Base-by-base conservation (phyloP, 805 yeast genomes). In the Cyberlindnera galapagoensis region DNA sequence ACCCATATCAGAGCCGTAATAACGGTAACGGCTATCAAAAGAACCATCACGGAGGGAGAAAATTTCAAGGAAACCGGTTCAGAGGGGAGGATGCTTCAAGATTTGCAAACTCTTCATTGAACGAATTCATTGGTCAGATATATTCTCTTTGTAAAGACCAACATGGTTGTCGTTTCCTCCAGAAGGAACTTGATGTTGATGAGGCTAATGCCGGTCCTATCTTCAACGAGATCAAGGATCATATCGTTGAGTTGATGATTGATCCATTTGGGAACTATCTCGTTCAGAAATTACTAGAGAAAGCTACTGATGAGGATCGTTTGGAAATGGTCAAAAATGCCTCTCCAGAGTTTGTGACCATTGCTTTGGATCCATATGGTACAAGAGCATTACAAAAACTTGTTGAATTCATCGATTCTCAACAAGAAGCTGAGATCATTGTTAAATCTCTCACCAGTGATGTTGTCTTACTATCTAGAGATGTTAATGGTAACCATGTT, bases 201-300 rank as follows among this genome's bases (percentile, higher is more conserved):
- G 57, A 63, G n/a, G 61, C 67, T 30, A 84, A 82, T 10, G 80
- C 88, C 7, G 70, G 80, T 19, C 62, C 76, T 51, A 84, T 92
- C 29, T 88, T 86, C 59, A 74, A 75, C 36, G 96, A 92, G 55
- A 82, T 86, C 26, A 73, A 76, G 43, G 62, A 71, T 22, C 80
- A 84, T 46, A 79, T 86, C 36, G 80, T 84, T 33, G 95, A 86
- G 54, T 66, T 92, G 42, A 90, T 92, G 97, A 72, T 67, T 35
- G 95, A 88, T 57, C 95, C 97, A 6, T 92, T 92, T 63, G 98
- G 98, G n/a, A 92, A 92, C 56, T 92, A 92, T 50, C 65, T 92
- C 51, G 75, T 94, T 44, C 98, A 92, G 59, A 92, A 90, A 57
- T 60, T 92, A 35, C 67, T 92, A 43, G 97, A 88, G 53, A 72